Conservation (phyloP, 345 rosid genomes). For the Eucalyptus pauciflora region DNA sequence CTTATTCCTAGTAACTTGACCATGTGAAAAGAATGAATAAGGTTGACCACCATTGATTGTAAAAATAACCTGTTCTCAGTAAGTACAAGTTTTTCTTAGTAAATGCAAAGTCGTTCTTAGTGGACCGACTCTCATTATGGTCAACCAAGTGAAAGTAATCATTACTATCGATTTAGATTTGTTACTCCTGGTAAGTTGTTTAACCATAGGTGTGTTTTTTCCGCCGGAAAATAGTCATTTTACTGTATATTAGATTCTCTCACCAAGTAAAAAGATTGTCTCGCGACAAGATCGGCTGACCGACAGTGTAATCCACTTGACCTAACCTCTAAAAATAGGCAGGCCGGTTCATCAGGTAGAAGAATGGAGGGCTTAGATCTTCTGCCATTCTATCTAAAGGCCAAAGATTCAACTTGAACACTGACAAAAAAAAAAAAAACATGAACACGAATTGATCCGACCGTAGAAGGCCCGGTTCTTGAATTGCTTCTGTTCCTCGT, state of each 20-base stretch:
- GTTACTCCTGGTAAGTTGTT: not conserved
- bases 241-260: not conserved
- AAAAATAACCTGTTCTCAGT: not conserved
- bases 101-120: not conserved
- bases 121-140: not conserved
- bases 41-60: not conserved
- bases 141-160: not conserved
- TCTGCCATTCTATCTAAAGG: not conserved
- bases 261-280: not conserved
- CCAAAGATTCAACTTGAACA: not conserved
- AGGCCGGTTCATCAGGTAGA: not conserved
- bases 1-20: not conserved
- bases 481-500: not conserved
- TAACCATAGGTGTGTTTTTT: not conserved
- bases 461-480: not conserved
- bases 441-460: not conserved
- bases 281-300: not conserved
- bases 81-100: not conserved
- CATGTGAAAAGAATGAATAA: not conserved
- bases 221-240: not conserved
- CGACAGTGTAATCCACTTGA: not conserved
- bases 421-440: too few species aligned
- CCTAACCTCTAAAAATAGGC: not conserved
- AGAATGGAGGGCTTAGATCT: not conserved
- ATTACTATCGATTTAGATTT: not conserved